Conservation (phyloP, 1,284 basidiomycete species). For the Malassezia slooffiae region DNA sequence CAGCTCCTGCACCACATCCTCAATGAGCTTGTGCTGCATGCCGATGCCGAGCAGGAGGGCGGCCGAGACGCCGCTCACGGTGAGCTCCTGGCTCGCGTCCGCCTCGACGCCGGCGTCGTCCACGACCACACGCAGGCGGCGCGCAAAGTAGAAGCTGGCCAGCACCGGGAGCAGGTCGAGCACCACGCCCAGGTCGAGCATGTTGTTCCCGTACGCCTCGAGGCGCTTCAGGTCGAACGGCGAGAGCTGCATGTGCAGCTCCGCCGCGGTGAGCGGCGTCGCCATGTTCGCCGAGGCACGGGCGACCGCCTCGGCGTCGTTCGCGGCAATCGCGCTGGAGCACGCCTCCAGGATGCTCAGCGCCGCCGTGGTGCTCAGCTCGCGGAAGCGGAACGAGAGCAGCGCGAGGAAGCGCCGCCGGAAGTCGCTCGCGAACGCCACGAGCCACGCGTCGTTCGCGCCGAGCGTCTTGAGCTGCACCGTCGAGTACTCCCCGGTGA, state of each 20-base stretch:
- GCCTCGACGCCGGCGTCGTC: conserved; percentile 17
- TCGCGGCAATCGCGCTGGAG: conserved; percentile 50
- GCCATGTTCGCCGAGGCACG: background rate
- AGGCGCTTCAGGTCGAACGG: conserved; percentile 94
- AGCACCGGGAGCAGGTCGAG: conserved; percentile 78
- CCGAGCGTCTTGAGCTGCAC: conserved; percentile 65
- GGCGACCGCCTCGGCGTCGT: conserved; percentile 4
- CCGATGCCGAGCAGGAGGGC: conserved; percentile 58
- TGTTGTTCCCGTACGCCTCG: conserved; percentile 87
- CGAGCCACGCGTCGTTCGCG: conserved; percentile 59
- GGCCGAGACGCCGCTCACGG: conserved; percentile 30
- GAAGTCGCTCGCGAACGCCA: conserved; percentile 89
- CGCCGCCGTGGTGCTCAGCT: conserved; percentile 75
- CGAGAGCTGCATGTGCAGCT: conserved; percentile 64
- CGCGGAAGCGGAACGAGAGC: conserved; percentile 86
- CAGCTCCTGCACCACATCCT: conserved; percentile 55
- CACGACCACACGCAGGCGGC: conserved; percentile 32
- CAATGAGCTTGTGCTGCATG: conserved; percentile 78
- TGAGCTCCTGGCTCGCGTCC: conserved; percentile 17
- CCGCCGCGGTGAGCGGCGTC: conserved; percentile 50
- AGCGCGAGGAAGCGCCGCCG: conserved; percentile 76
- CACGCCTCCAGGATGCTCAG: conserved; percentile 79
- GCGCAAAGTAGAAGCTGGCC: conserved; percentile 72
- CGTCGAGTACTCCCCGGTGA: conserved; percentile 92
- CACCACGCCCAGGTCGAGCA: conserved; percentile 91